These are phyloP conservation scores for Puccinia novopanici DNA, from an alignment of 1,284 basidiomycete species.

Conservation along the genomic window DNA sequence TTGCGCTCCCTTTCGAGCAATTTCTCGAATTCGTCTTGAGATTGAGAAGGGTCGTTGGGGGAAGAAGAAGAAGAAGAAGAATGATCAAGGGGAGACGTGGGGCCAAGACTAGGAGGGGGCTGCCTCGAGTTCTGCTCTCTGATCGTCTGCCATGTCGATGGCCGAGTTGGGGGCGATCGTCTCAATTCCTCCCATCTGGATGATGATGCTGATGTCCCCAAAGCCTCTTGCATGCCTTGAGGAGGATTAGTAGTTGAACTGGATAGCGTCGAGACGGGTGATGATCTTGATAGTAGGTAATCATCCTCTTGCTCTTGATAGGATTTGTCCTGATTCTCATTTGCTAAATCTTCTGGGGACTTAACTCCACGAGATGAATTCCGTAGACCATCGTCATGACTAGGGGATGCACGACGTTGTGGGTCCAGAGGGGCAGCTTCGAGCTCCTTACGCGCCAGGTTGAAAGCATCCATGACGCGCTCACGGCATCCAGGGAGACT, in stretches of 20 bases:
- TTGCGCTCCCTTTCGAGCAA: slow-evolving; percentile 17
- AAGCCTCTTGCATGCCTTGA: not conserved
- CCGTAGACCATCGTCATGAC: not conserved
- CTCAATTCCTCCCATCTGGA: slow-evolving; percentile 44
- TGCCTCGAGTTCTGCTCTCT: not conserved
- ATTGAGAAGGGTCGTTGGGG: not conserved
- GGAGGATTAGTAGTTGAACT: not conserved
- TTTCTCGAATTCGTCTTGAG: slow-evolving; percentile 21
- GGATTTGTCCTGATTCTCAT: no score
- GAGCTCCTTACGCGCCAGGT: slow-evolving; percentile 19
- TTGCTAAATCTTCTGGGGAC: not conserved
- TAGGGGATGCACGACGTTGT: not conserved
- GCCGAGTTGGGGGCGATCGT: not conserved
- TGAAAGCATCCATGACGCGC: not conserved
- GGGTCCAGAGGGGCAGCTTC: not conserved
- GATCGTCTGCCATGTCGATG: slow-evolving; percentile 39
- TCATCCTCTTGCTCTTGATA: not conserved
- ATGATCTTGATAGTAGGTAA: not conserved
- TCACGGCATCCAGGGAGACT: slow-evolving; percentile 20
- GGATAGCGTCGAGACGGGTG: not conserved
- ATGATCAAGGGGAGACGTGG: no score
- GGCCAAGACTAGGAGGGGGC: not conserved
- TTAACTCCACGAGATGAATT: not conserved
- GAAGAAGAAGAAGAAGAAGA: no score
- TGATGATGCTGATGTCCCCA: not conserved